These are phyloP conservation scores for Ustilago tritici DNA, from an alignment of 1,284 basidiomycete species.

Conservation along the genomic window DNA sequence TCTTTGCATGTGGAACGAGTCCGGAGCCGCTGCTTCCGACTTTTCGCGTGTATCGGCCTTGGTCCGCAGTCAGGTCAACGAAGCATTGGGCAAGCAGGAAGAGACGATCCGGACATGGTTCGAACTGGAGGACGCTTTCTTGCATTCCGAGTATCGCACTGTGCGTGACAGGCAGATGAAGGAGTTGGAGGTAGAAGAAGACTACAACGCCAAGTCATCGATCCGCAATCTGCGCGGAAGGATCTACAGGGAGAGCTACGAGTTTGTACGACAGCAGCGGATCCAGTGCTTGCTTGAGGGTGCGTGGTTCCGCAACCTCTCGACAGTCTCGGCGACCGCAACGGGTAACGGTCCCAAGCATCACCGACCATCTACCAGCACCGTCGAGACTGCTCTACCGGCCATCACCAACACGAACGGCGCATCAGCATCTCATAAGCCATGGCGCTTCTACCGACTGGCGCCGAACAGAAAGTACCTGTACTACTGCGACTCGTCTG, in stretches of 20 bases:
- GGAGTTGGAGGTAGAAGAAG: slow-evolving; percentile 90
- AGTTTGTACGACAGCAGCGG: slow-evolving; percentile 90
- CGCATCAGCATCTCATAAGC: slow-evolving; percentile 10
- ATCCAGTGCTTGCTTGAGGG: slow-evolving; percentile 87
- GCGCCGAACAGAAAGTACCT: slow-evolving; percentile 78
- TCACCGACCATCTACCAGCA: slow-evolving; percentile 31
- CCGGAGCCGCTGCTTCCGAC: slow-evolving; percentile 77
- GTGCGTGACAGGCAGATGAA: slow-evolving; percentile 93
- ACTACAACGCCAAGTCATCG: slow-evolving; percentile 70
- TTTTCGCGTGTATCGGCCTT: slow-evolving; percentile 85
- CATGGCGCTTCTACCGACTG: slow-evolving; percentile 71
- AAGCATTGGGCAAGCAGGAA: slow-evolving; percentile 76
- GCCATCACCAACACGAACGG: slow-evolving; percentile 13
- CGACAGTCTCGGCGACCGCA: background rate
- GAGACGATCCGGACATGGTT: slow-evolving; percentile 78
- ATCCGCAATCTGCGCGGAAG: slow-evolving; percentile 81
- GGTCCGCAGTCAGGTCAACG: slow-evolving; percentile 80
- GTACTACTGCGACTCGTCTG: slow-evolving; percentile 82
- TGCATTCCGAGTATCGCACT: slow-evolving; percentile 84
- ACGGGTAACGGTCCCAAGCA: slow-evolving; percentile 9
- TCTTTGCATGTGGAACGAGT: slow-evolving; percentile 93
- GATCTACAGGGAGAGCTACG: slow-evolving; percentile 89
- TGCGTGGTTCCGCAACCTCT: slow-evolving; percentile 84
- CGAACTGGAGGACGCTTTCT: slow-evolving; percentile 85
- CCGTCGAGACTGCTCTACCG: slow-evolving; percentile 27